Evolutionary conservation across 495 filamentous ascomycete genomes (phyloP).

Genomic region (Penicillium goetzii): DNA sequence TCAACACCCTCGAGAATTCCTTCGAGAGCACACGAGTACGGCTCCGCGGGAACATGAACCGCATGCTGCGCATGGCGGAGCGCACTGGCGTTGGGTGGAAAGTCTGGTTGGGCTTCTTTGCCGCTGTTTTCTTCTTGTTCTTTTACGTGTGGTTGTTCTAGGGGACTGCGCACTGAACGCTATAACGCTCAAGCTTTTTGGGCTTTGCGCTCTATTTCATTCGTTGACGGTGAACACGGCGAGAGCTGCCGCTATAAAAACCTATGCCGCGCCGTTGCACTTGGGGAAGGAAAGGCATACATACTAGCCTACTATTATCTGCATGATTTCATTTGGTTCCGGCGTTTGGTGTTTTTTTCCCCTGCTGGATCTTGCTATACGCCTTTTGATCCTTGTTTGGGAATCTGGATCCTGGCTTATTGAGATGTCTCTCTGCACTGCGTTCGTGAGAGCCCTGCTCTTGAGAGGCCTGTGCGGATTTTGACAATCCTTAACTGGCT

Average conservation of each 20-base stretch:
- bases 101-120: slow-evolving; percentile 88
- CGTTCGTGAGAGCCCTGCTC: not conserved
- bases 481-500: not conserved
- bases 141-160: slow-evolving; percentile 85
- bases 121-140: slow-evolving; percentile 77
- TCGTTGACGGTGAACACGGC: not conserved
- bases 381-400: not conserved
- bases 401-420: not conserved
- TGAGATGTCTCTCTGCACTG: not conserved
- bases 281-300: not conserved
- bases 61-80: slow-evolving; percentile 96
- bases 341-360: slow-evolving; percentile 14
- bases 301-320: slow-evolving; percentile 1
- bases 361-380: not conserved
- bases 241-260: not conserved
- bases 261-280: not conserved
- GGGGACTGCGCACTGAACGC: not conserved
- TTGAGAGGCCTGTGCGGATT: not conserved
- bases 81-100: slow-evolving; percentile 91
- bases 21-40: slow-evolving; percentile 84
- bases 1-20: slow-evolving; percentile 80
- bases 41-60: slow-evolving; percentile 89
- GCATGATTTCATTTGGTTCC: slow-evolving; percentile 14
- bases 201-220: slow-evolving; percentile 8
- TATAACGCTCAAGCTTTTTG: not conserved